A percentile compares a stretch with the other conserved stretches of the same genome.
Conservation (phyloP, 805 yeast genomes). For the Saccharomycopsis selenospora region DNA sequence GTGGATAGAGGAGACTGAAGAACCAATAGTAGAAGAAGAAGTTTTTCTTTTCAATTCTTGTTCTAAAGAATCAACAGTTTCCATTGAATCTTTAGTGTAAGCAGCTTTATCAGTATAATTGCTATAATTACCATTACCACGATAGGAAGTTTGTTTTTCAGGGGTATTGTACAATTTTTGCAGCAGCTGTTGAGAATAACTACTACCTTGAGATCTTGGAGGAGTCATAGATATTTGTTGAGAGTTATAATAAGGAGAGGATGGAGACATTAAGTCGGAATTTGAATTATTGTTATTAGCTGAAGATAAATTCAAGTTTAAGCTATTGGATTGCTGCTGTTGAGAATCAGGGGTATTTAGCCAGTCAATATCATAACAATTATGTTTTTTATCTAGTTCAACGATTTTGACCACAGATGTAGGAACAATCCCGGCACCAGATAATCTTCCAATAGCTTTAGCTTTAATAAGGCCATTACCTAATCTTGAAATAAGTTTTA, state of each 20-base stretch:
- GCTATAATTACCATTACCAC: background rate
- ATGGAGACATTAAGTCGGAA: background rate
- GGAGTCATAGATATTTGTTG: constrained; percentile 5
- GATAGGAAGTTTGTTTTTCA: constrained; percentile 3
- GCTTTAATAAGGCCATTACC: constrained; percentile 52
- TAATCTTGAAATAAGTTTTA: constrained; percentile 41
- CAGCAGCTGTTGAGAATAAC: constrained; percentile 8
- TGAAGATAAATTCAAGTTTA: background rate
- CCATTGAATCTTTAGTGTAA: constrained; percentile 14
- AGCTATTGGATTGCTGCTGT: background rate
- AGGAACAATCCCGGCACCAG: constrained; percentile 12
- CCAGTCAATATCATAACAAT: constrained; percentile 12
- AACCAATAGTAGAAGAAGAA: constrained; percentile 14
- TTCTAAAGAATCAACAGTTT: constrained; percentile 16
- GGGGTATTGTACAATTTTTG: constrained; percentile 6
- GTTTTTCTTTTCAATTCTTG: constrained; percentile 9
- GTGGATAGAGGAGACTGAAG: constrained; percentile 17
- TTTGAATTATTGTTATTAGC: background rate
- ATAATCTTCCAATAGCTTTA: constrained; percentile 34
- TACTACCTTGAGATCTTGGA: constrained; percentile 3
- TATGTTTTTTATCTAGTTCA: constrained; percentile 11
- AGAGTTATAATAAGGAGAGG: background rate
- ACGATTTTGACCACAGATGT: constrained; percentile 11
- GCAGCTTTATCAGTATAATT: constrained; percentile 11
- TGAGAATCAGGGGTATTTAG: constrained; percentile 9